Conservation (phyloP, 108 stramenopile genomes). For the Mediolabrus comicus region DNA sequence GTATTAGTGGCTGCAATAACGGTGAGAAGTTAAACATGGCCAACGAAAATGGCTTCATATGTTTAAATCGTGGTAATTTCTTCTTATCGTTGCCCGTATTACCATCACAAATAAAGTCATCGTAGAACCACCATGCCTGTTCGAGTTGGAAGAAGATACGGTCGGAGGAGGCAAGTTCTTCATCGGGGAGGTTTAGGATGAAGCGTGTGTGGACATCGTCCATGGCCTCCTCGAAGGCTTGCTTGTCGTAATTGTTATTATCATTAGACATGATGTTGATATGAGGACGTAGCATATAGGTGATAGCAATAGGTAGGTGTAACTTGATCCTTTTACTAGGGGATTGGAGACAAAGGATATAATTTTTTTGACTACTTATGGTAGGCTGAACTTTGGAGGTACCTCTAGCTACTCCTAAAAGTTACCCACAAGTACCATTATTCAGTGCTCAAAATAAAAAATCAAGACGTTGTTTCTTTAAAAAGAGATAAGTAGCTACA, state of each 20-base stretch:
- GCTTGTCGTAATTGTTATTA: conserved; percentile 3
- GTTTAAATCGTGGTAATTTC: conserved; percentile 43
- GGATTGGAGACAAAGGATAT: too few species aligned
- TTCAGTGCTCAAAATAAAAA: too few species aligned
- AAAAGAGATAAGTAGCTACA: too few species aligned
- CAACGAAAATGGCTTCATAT: conserved; percentile 67
- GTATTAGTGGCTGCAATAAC: conserved; percentile 46
- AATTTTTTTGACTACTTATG: too few species aligned
- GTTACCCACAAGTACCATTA: too few species aligned
- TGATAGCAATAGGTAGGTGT: too few species aligned
- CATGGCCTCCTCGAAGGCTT: conserved; percentile 66
- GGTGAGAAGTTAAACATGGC: conserved; percentile 72
- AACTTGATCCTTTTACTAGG: too few species aligned
- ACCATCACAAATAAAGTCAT: conserved; percentile 78
- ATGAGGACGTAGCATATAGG: too few species aligned
- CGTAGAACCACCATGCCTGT: conserved; percentile 94
- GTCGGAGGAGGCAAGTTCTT: conserved; percentile 70
- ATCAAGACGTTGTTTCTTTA: too few species aligned
- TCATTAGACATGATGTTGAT: neutral
- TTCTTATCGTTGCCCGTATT: neutral
- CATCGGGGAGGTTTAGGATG: conserved; percentile 76
- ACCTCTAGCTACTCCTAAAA: too few species aligned
- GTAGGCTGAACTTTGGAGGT: too few species aligned
- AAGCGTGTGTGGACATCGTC: conserved; percentile 91
- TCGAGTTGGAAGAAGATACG: conserved; percentile 91